phyloP scores from a whole-genome alignment of 345 rosid species.

The Citrus medica region DNA sequence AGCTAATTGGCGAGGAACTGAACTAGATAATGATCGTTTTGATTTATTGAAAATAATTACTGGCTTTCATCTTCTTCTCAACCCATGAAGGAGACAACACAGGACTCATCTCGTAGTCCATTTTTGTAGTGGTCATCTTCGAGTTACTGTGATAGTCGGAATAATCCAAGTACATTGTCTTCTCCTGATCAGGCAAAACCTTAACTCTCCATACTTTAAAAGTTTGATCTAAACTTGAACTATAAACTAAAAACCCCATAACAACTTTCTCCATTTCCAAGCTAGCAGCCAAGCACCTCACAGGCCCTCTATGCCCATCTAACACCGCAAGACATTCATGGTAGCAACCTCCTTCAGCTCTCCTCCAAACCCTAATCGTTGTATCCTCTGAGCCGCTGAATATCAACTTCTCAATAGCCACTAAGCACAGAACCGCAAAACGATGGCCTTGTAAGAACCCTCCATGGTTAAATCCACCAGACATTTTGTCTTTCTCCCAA shows the following conservation, averaged over 20 bases:
- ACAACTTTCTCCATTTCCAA: conserved; percentile 43
- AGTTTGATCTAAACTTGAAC: conserved; percentile 50
- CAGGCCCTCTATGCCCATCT: conserved; percentile 51
- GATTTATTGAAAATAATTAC: conserved; percentile 22
- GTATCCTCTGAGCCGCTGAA: conserved; percentile 56
- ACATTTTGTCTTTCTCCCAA: conserved; percentile 52
- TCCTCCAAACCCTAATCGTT: conserved; percentile 53
- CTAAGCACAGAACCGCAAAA: conserved; percentile 38
- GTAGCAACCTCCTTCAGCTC: conserved; percentile 50
- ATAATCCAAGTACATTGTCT: conserved; percentile 12
- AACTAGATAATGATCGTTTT: too few species aligned
- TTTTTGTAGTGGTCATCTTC: neutral
- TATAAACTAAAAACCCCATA: conserved; percentile 47
- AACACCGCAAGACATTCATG: conserved; percentile 50
- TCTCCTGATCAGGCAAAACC: conserved; percentile 39
- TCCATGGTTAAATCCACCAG: conserved; percentile 43
- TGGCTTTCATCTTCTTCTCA: conserved; percentile 36
- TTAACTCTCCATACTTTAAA: conserved; percentile 54
- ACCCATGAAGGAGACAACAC: conserved; percentile 59
- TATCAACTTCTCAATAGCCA: conserved; percentile 35
- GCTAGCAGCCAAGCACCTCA: conserved; percentile 41
- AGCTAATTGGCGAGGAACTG: too few species aligned
- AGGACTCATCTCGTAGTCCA: conserved; percentile 43
- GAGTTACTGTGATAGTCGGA: conserved; percentile 13
- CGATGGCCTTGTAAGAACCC: conserved; percentile 55